These are phyloP conservation scores for Diplosphaera chodatii DNA, from an alignment of 139 green algal species.

Conservation along the genomic window DNA sequence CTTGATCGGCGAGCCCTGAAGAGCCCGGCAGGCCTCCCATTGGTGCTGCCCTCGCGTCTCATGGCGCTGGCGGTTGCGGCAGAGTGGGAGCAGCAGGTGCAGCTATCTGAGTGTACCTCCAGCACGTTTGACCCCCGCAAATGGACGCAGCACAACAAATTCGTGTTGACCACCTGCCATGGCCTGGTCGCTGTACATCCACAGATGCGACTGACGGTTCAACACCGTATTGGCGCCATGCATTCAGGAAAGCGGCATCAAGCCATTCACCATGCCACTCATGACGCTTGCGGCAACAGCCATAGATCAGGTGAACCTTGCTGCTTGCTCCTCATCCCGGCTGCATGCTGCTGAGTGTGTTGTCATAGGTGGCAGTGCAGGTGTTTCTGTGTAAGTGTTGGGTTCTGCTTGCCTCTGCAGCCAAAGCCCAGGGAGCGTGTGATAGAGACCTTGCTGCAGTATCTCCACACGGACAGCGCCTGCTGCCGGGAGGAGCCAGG, in stretches of 20 bases:
- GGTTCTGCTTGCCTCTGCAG: too few species aligned
- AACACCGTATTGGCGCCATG: too few species aligned
- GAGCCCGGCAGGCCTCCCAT: conserved; percentile 53
- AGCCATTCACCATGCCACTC: conserved; percentile 88
- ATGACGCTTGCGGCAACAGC: conserved; percentile 86
- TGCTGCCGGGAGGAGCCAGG: conserved; percentile 52
- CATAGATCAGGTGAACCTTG: conserved; percentile 80
- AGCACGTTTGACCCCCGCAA: too few species aligned
- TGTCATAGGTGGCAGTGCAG: too few species aligned
- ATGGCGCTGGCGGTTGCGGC: conserved; percentile 81
- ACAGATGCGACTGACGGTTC: too few species aligned
- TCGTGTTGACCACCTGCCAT: too few species aligned
- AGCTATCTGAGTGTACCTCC: too few species aligned
- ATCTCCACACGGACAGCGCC: conserved; percentile 77
- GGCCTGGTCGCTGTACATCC: too few species aligned
- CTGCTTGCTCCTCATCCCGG: too few species aligned
- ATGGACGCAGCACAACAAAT: too few species aligned
- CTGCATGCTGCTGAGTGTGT: too few species aligned
- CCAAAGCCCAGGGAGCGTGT: conserved; percentile 55
- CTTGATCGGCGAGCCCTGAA: conserved; percentile 60
- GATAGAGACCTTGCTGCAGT: conserved; percentile 73
- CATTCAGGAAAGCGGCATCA: conserved; percentile 29
- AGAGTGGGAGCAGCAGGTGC: conserved; percentile 89
- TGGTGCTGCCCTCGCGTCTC: conserved; percentile 57
- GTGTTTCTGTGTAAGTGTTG: too few species aligned